Base-by-base conservation (phyloP, 495 filamentous ascomycete genomes). In the Trichoderma erinaceum region DNA sequence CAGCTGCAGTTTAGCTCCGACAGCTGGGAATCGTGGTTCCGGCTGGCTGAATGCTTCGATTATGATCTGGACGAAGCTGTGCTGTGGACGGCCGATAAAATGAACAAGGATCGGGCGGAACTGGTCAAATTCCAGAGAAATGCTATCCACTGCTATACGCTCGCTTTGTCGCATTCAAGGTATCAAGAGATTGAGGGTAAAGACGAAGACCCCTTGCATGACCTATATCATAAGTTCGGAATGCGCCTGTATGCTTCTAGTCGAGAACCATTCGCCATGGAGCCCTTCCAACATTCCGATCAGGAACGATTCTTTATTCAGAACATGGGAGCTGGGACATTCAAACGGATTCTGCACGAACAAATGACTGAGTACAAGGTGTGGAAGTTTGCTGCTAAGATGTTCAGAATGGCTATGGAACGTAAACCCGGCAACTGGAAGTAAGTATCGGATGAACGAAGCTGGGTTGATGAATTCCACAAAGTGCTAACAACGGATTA, bases 21-120 rank as follows among this genome's bases (percentile, higher is more conserved):
- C 35, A 87, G 88, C 63, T 99, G 95, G 95, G 93, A 98, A 75
- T 88, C 93, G 0, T 99, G 95, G 96, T 97, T 94, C 75, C 87
- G 95, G 63, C 83, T 97, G 7, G 95, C 89, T 13, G 95, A 99
- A 71, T 90, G 90, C 27, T 96, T 94, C 74, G 95, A 98, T 74
- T 87, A 88, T 29, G 91, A 96, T 73, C 77, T 98, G 63, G 96
- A 99, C 68, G 96, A 99, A 73, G 86, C 89, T 2, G 90, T 96
- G 13, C 88, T 93, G 7, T 98, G 96, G 95, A 89, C 87, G n/a
- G 90, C 95, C 4, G 96, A 99, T 67, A 96, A 96, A 73, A 88
- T 98, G 75, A 97, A 98, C 76, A 93, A 90, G 74, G 89, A 90
- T 70, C 86, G 87, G 58, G 77, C 79, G 8, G 92, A 96, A 58